Percentiles rank a stretch among this genome's conserved stretches.
phyloP scores from a whole-genome alignment of 345 rosid genomes.

The Iberis pinnata region DNA sequence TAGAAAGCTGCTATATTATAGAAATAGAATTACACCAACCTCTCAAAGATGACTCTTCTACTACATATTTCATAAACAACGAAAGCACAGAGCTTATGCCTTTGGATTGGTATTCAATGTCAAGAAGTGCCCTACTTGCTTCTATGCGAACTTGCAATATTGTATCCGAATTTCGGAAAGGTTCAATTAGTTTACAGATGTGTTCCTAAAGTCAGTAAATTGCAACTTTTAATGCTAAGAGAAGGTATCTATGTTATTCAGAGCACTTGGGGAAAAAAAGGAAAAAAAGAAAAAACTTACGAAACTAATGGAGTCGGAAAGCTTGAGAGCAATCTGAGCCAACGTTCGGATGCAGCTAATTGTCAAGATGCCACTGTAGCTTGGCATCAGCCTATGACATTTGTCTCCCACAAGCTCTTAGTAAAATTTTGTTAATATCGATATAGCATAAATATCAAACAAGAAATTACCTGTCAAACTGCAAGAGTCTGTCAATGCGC shows the following conservation, averaged over 20 bases:
- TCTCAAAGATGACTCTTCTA: conserved; percentile 77
- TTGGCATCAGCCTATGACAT: conserved; percentile 75
- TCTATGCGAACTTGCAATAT: conserved; percentile 75
- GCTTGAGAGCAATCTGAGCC: conserved; percentile 76
- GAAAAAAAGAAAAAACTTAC: conserved; percentile 37
- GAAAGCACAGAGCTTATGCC: conserved; percentile 73
- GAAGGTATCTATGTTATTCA: conserved; percentile 10
- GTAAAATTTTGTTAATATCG: conserved; percentile 1
- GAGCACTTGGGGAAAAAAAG: conserved; percentile 1
- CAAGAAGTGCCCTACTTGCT: conserved; percentile 87
- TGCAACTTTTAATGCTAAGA: conserved; percentile 16
- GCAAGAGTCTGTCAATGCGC: conserved; percentile 87
- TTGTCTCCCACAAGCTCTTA: conserved; percentile 15
- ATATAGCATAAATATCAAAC: conserved; percentile 16
- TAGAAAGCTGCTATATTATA: conserved; percentile 5
- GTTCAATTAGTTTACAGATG: conserved; percentile 63
- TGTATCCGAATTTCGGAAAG: conserved; percentile 50
- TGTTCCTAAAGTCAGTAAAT: conserved; percentile 55
- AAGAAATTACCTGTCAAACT: conserved; percentile 71
- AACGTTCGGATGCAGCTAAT: conserved; percentile 84
- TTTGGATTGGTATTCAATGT: conserved; percentile 72
- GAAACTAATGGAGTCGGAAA: conserved; percentile 65
- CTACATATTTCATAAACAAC: conserved; percentile 58
- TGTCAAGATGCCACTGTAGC: conserved; percentile 90
- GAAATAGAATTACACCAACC: conserved; percentile 41